Conservation (phyloP, 2,329 filamentous ascomycete species). For the Paecilomyces sp. region DNA sequence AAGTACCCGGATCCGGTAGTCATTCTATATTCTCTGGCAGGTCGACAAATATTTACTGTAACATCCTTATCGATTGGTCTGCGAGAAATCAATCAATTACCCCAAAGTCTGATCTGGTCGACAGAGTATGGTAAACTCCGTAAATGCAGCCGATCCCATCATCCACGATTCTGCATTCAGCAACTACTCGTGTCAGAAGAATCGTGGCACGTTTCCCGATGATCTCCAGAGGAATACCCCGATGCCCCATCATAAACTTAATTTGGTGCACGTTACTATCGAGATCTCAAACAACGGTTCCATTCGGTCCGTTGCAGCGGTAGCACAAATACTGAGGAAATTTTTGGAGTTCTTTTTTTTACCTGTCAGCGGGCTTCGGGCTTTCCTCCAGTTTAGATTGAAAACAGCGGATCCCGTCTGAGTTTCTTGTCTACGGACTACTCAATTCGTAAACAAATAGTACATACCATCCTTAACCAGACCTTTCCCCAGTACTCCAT, state of each 20-base stretch:
- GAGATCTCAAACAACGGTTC: not conserved
- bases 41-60: not conserved
- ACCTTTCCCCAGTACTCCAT: not conserved
- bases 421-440: not conserved
- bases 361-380: not conserved
- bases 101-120: not conserved
- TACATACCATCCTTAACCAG: not conserved
- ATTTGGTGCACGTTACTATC: not conserved
- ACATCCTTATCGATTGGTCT: not conserved
- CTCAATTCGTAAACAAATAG: no score
- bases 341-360: not conserved
- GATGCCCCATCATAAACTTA: not conserved
- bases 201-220: not conserved
- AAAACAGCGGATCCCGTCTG: not conserved
- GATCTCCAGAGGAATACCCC: not conserved
- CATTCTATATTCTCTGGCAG: no score
- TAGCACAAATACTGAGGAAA: not conserved
- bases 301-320: not conserved
- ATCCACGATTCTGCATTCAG: not conserved
- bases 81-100: not conserved
- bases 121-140: not conserved
- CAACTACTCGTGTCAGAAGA: not conserved
- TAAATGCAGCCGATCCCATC: not conserved
- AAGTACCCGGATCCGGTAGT: no score
- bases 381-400: not conserved